Conservation (phyloP, 2,329 filamentous ascomycete species). For the Fusarium redolens region DNA sequence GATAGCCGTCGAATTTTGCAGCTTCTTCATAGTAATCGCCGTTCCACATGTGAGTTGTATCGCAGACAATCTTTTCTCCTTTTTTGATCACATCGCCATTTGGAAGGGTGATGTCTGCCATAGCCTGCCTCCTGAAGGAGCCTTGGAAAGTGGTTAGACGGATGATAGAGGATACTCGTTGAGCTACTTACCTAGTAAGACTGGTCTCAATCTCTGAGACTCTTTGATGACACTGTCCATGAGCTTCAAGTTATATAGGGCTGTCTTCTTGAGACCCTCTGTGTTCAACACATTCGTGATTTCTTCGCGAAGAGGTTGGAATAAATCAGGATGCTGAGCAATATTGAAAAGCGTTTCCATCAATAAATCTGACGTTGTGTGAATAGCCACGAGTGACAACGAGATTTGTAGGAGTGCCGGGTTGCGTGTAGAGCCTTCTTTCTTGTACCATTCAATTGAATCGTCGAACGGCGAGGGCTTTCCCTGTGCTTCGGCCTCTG, state of each 20-base stretch:
- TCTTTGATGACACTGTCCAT: conserved; percentile 64
- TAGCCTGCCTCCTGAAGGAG: neutral
- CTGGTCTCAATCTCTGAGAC: conserved; percentile 59
- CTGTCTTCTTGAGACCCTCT: conserved; percentile 57
- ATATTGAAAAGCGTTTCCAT: conserved; percentile 44
- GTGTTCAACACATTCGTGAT: conserved; percentile 32
- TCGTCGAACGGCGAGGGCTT: conserved; percentile 45
- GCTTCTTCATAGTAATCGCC: neutral
- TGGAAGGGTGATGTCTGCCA: conserved; percentile 2
- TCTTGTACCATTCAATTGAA: conserved; percentile 67
- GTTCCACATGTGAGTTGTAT: neutral
- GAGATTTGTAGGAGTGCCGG: conserved; percentile 27
- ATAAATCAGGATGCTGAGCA: conserved; percentile 53
- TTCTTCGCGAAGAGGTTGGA: conserved; percentile 57
- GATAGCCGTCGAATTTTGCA: conserved; percentile 57
- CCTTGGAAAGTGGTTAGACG: neutral
- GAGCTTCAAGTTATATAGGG: conserved; percentile 56
- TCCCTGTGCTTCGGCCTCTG: neutral
- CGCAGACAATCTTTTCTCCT: conserved; percentile 6
- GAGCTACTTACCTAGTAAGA: conserved; percentile 45
- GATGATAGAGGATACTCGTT: accelerated
- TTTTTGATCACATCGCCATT: conserved; percentile 15
- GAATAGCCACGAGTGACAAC: conserved; percentile 62
- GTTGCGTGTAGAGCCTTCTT: conserved; percentile 51
- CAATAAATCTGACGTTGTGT: conserved; percentile 59